Base-by-base conservation (phyloP, 257 asterid genomes). In the Capsicum chinense region DNA sequence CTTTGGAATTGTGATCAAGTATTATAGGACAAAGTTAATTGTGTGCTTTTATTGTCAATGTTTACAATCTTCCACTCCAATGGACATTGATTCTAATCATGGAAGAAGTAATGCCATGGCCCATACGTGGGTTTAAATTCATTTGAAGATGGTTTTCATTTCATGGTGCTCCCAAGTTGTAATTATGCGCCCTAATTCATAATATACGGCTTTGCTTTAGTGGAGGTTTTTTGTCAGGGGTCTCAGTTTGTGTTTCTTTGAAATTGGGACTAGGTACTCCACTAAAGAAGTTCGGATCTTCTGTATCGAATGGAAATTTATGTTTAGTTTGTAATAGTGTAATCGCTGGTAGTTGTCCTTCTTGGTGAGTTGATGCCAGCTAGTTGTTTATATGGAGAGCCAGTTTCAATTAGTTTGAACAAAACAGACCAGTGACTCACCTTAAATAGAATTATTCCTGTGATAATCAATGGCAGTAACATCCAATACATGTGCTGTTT, bases 341-440 rank as follows among this genome's bases (percentile, higher is more conserved):
- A 10, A 39, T 69, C 0, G 14, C 4, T 16, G 54, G 33, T 39
- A 69, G 54, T 12, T 37, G 14, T 9, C 56, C 15, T 17, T 50
- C 60, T 19, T 52, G 81, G 14, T 74, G 81, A 74, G 62, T 50
- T 26, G 81, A 74, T 13, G 81, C 42, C n/a, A 73, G 57, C 59
- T 73, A 47, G 42, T 73, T 48, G 42, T 73, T 73, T 73, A 48
- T 73, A 19, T 50, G 62, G 81, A 74, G 81, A 50, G 62, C 62
- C 50, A 48, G 37, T 50, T 12, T 74, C 44, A 33, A 19, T 74
- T 19, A 50, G 62, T 74, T 50, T 74, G 81, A 74, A 50, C 14
- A 12, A 6, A 74, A 50, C 81, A 50, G 81, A 74, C 44, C 62
- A 47, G 17, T 47, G 42, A 10, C 58, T n/a, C 2, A 73, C 39